Evolutionary conservation across 805 yeast species (phyloP), one percentile per base, ranked within the genome.

Genomic region (Nakazawaea anatomiae): DNA sequence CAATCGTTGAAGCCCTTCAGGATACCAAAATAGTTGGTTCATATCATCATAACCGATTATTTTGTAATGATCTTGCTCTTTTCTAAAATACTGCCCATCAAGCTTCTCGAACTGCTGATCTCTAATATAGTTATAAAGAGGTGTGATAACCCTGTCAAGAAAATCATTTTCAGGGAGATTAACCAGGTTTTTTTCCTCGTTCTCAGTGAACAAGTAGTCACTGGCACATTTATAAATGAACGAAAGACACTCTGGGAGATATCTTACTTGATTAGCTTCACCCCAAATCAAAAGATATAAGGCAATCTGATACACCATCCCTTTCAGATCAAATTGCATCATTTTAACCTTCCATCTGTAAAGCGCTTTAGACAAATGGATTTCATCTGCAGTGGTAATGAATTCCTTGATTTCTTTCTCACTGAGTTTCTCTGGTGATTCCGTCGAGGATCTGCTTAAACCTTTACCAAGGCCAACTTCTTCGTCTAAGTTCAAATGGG

Each of bases 401-500:
- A 56, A 75, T 72, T 52, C 76, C 64, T 55, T 68, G 64, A 49
- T 69, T 63, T 18, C 76, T 68, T 50, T 72, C 12, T 72, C 6
- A 81, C 83, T 29, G 62, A 65, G 52, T 79, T 67, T 66, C 77
- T 76, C 80, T 4, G 44, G 25, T n/a, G 12, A 4, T 9, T 43
- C 47, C 0, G 40, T 39, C 1, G 52, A 49, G 9, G 41, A 35
- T 12, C 48, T 38, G 6, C 5, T 27, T 4, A 27, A 11, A 78
- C 76, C 60, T 74, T 72, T 53, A 75, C 70, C 46, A 61, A 77
- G 75, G 3, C 86, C 86, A 42, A 80, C 68, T 49, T 79, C 85
- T 50, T 80, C 86, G 67, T 90, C 96, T 45, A 85, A 67, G 57
- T 85, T 90, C 38, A 86, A 70, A 66, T 84, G 89, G 7, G 96